phyloP scores from a whole-genome alignment of 352 stramenopile species.

The Nothophytophthora sp. region DNA sequence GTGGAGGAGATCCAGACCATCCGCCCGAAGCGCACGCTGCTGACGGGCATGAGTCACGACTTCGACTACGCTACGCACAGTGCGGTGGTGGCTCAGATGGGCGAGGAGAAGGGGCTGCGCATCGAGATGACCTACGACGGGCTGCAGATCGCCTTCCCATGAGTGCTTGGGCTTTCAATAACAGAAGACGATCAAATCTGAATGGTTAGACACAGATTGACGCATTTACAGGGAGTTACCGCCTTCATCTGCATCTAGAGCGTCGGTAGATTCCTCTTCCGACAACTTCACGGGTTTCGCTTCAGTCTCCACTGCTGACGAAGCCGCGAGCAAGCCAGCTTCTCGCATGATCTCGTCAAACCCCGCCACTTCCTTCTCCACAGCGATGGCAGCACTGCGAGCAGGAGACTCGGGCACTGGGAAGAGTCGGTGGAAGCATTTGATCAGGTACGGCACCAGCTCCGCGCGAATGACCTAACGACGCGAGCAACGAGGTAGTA shows the following conservation, averaged over 20 bases:
- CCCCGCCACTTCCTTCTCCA: constrained; percentile 27
- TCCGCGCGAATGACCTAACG: constrained; percentile 52
- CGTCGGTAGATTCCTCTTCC: constrained; percentile 25
- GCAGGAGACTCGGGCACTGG: constrained; percentile 28
- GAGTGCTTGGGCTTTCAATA: too few species aligned
- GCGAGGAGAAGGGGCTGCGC: constrained; percentile 38
- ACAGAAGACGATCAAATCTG: too few species aligned
- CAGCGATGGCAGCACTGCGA: constrained; percentile 11
- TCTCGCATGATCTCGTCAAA: constrained; percentile 58
- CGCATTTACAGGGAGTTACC: not conserved
- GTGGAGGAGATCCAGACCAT: constrained; percentile 51
- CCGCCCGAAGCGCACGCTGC: constrained; percentile 54
- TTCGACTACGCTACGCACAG: constrained; percentile 62
- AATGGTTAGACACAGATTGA: not conserved
- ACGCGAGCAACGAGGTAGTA: not conserved
- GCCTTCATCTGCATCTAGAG: not conserved
- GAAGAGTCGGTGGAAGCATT: constrained; percentile 76
- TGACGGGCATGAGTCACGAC: constrained; percentile 80
- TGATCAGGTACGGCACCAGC: constrained; percentile 67
- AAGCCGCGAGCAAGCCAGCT: constrained; percentile 25
- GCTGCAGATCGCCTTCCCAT: constrained; percentile 41
- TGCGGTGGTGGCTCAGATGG: constrained; percentile 32
- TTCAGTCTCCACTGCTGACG: constrained; percentile 1
- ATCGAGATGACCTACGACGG: constrained; percentile 80
- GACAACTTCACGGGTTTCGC: constrained; percentile 28